A percentile compares a stretch with the other conserved stretches of the same genome.
Evolutionary conservation across 2,329 filamentous ascomycete species (phyloP).

Genomic region (Colletotrichum acutatum): DNA sequence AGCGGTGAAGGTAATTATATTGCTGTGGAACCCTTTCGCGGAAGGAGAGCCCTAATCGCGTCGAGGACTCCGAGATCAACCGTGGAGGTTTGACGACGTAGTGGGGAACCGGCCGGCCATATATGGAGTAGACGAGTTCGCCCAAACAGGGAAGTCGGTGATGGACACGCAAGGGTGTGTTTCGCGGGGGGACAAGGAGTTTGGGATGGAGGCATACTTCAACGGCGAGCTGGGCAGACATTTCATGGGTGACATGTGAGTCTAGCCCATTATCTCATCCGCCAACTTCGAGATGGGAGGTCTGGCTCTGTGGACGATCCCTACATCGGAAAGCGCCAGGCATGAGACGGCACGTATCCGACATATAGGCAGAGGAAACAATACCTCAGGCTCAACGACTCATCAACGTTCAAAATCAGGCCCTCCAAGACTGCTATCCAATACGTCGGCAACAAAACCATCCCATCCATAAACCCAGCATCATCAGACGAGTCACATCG

Average conservation of each 20-base stretch:
- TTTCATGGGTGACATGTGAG: background rate
- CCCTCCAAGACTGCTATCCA: too few relatives aligned
- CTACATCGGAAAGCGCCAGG: background rate
- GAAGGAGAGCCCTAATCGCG: background rate
- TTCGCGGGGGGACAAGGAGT: background rate
- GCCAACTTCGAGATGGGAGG: background rate
- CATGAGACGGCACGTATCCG: background rate
- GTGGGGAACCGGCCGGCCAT: background rate
- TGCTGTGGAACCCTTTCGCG: background rate
- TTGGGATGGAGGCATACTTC: background rate
- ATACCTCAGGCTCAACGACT: background rate
- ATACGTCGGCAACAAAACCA: background rate
- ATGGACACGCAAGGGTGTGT: background rate
- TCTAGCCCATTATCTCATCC: background rate
- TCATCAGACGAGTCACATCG: constrained; percentile 4
- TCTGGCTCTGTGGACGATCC: background rate
- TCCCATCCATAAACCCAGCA: background rate
- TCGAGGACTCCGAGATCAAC: background rate
- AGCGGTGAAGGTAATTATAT: background rate
- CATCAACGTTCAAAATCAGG: background rate
- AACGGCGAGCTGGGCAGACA: background rate
- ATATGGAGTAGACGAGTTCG: background rate
- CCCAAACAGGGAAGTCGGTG: background rate
- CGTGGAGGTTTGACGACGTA: background rate
- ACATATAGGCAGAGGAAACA: background rate